These are phyloP conservation scores for Corinectria fuckeliana DNA, from an alignment of 2,329 filamentous ascomycete genomes.

Conservation along the genomic window DNA sequence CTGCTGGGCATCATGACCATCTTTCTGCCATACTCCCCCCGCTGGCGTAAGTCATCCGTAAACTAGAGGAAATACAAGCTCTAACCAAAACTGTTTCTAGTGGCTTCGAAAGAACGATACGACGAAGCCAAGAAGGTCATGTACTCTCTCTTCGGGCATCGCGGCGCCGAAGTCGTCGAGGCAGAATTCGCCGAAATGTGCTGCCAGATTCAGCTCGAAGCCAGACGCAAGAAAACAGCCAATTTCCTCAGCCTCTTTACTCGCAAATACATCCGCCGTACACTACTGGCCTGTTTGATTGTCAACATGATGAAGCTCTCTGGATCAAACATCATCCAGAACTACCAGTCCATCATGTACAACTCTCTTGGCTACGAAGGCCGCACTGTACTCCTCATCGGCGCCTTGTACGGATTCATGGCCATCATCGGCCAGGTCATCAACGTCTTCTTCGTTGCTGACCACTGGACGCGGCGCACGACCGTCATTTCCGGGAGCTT, in stretches of 20 bases:
- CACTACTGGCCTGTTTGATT: constrained; percentile 38
- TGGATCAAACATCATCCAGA: constrained; percentile 41
- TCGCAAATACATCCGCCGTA: constrained; percentile 37
- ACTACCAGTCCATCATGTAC: constrained; percentile 44
- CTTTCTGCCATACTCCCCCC: constrained; percentile 36
- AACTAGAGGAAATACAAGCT: not conserved
- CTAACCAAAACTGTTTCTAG: not conserved
- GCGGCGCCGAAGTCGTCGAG: constrained; percentile 18
- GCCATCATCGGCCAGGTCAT: constrained; percentile 42
- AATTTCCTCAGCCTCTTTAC: constrained; percentile 34
- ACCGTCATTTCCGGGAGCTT: constrained; percentile 18
- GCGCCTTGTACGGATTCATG: constrained; percentile 50
- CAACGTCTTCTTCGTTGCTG: constrained; percentile 39
- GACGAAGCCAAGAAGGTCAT: constrained; percentile 20
- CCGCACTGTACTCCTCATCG: constrained; percentile 54
- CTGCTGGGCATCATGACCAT: constrained; percentile 30
- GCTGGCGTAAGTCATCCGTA: constrained; percentile 29
- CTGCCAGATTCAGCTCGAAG: constrained; percentile 16
- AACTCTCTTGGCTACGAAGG: constrained; percentile 56
- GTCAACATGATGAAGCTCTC: constrained; percentile 42
- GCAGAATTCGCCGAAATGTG: constrained; percentile 19
- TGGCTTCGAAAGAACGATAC: constrained; percentile 15
- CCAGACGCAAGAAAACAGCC: not conserved
- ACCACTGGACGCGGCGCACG: constrained; percentile 37
- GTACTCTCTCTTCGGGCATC: constrained; percentile 13